phyloP scores from a whole-genome alignment of 2,329 filamentous ascomycete genomes.

The Corniculantispora saksenae region DNA sequence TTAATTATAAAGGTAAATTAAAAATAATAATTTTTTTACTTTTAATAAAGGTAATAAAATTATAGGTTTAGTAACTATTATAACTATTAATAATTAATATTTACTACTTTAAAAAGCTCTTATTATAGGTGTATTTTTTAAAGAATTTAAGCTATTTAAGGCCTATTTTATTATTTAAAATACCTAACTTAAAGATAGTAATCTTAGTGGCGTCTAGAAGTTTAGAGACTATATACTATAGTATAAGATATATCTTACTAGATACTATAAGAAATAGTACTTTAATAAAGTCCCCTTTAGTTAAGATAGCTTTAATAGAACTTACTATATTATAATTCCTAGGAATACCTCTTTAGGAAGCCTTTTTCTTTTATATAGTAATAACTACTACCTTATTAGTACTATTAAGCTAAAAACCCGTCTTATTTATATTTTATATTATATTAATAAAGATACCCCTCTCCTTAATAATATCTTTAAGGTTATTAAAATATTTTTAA shows the following conservation, averaged over 20 bases:
- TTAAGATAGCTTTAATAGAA: slow-evolving; percentile 20
- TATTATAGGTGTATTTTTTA: background rate
- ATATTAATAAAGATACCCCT: slow-evolving; percentile 12
- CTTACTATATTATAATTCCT: slow-evolving; percentile 16
- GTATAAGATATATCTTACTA: slow-evolving; percentile 1
- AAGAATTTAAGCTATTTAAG: slow-evolving; percentile 19
- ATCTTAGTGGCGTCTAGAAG: slow-evolving; percentile 3
- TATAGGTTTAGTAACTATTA: slow-evolving; percentile 11
- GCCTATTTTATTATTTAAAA: slow-evolving; percentile 16
- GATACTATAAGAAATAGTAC: slow-evolving; percentile 15
- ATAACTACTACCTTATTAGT: slow-evolving; percentile 13
- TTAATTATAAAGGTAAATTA: slow-evolving; percentile 2
- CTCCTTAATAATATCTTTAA: slow-evolving; percentile 4
- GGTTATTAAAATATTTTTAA: slow-evolving; percentile 16
- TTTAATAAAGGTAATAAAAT: slow-evolving; percentile 7
- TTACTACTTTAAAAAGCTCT: background rate
- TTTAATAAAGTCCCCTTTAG: background rate
- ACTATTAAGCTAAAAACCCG: slow-evolving; percentile 20
- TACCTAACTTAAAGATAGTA: slow-evolving; percentile 7
- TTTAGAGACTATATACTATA: slow-evolving; percentile 16
- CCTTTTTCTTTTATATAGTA: slow-evolving; percentile 3
- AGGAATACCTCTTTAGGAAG: slow-evolving; percentile 6
- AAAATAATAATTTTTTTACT: slow-evolving; percentile 3
- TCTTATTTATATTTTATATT: slow-evolving; percentile 23
- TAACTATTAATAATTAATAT: slow-evolving; percentile 18